Evolutionary conservation across 139 green algal species (phyloP), one percentile per base, ranked within the genome.

Genomic region (Chlorella vulgaris): DNA sequence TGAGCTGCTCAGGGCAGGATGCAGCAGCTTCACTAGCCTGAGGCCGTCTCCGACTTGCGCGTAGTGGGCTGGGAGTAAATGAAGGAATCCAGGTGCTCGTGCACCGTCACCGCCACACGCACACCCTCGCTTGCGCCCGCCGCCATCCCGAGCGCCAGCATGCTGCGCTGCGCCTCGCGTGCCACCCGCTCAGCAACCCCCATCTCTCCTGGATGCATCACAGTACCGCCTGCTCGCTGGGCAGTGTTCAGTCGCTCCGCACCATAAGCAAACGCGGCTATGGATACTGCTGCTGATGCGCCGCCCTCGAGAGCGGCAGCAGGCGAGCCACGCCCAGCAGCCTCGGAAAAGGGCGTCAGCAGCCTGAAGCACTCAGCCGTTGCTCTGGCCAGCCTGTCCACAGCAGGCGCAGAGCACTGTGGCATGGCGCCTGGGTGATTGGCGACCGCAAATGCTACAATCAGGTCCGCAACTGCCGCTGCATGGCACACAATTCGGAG

Each of bases 31-130:
- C 10, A 21, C 55, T 65, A 51, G 7, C 4, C 63, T 4, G 31
- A 15, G 19, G 69, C 31, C 40, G 31, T 65, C 21, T 65, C 47
- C 0, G 43, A 33, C 22, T 78, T 33, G 70, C 65, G 65, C 15
- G 65, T 29, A 10, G 53, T 79, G 7, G 80, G 65, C 50, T 79
- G 66, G 26, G 47, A 67, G 51, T 81, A 78, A n/a, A 78, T 84
- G 50, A 84, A 84, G 0, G 66, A 47, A 1, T 84, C 69, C 51
- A 73, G 4, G 2, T 36, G 38, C 33, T 51, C 50, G 66, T 84
- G 80, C 35, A 47, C n/a, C 2, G 66, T 77, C 3, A 79, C 73
- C 50, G 53, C 73, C 15, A 79, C 36, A 15, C 73, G 73, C 26
- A 79, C 73, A 6, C 22, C 47, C 28, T 22, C 1, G 18, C 18